phyloP scores from a whole-genome alignment of 441 rosid species.

The Gossypium trilobum region DNA sequence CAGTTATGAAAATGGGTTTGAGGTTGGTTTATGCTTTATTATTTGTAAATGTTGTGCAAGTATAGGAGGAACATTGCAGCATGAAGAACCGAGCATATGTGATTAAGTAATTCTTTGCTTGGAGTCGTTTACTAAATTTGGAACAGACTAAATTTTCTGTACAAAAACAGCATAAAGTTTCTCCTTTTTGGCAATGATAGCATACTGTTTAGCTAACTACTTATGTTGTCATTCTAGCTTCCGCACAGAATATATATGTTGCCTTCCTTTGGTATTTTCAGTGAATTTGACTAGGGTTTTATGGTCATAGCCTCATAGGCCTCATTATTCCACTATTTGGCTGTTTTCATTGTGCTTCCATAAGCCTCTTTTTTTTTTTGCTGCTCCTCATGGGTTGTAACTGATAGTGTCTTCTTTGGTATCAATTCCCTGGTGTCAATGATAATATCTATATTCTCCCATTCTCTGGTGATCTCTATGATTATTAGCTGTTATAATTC shows the following conservation, averaged over 20 bases:
- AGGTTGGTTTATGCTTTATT: conserved; percentile 47
- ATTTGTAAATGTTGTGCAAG: background rate
- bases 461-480: background rate
- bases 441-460: background rate
- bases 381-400: background rate
- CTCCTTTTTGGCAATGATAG: background rate
- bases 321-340: background rate
- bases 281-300: background rate
- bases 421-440: background rate
- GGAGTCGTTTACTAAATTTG: background rate
- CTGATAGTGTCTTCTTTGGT: background rate
- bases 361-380: background rate
- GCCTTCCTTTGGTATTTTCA: background rate
- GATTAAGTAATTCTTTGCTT: background rate
- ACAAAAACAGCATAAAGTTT: background rate
- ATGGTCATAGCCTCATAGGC: background rate
- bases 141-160: background rate
- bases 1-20: conserved; percentile 66
- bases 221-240: background rate
- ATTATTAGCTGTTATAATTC: conserved; percentile 8
- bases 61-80: background rate
- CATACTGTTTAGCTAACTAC: background rate
- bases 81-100: background rate
- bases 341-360: background rate
- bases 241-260: background rate